Evolutionary conservation across 2,329 filamentous ascomycete genomes (phyloP), one percentile per base, ranked within the genome.

Genomic region (Calonectria leucothoes): DNA sequence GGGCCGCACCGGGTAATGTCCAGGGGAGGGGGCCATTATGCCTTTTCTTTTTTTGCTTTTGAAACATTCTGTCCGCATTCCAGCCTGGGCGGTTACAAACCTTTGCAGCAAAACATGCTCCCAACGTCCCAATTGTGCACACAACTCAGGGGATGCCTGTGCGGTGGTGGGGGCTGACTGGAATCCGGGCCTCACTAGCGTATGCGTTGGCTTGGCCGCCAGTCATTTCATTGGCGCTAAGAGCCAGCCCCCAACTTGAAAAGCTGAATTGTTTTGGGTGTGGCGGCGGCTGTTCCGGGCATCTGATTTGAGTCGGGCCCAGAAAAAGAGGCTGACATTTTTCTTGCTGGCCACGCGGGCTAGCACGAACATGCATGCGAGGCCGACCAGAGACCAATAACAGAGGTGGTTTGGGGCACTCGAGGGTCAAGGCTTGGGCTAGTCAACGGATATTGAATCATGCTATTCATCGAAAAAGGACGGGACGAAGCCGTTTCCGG

Each of bases 21-120:
- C n/a, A 35, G 23, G n/a, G n/a, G n/a, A n/a, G n/a, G n/a, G n/a
- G 35, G 23, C 33, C n/a, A 20, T 29, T 45, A 8, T 23, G 42
- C 20, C n/a, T 45, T n/a, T 15, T 27, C 20, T 23, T 45, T n/a
- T 15, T 27, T 29, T 55, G 27, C 17, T n/a, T 55, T 33, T 39
- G 55, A 61, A 61, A 61, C 55, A 61, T 27, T 27, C n/a, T 39
- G 35, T 23, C 55, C 55, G 55, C 55, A 61, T 61, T 61, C 55
- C 55, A 59, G n/a, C 33, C 11, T 3, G 4, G 25, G 55, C 55
- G 23, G 55, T 61, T 61, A 15, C 6, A 33, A 61, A 61, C 55
- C 33, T 61, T 61, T 14, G 17, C 25, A 17, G 25, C 17, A 37
- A 29, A 7, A 37, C 4, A 25, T 39, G n/a, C n/a, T 39, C 25